Conservation (phyloP, 2,329 filamentous ascomycete genomes). For the Sporothrix brasiliensis region DNA sequence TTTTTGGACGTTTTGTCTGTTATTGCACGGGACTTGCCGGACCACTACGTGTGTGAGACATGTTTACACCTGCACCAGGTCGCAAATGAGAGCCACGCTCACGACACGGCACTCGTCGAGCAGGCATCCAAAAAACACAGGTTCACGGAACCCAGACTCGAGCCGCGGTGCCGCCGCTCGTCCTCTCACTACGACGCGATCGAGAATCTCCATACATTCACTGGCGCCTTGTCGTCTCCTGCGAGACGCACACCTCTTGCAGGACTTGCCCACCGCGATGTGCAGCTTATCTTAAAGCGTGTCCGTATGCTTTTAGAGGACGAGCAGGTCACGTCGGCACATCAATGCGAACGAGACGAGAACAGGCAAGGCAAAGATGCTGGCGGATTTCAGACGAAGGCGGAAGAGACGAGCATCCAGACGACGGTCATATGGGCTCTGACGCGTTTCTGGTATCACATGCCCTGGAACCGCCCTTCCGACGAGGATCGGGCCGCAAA, state of each 20-base stretch:
- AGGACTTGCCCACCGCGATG: background rate
- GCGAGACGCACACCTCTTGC: background rate
- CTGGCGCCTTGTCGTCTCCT: background rate
- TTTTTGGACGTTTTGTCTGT: background rate
- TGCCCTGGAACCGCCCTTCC: too few relatives aligned
- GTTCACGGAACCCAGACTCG: background rate
- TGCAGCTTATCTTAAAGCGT: conserved; percentile 9
- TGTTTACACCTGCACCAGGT: background rate
- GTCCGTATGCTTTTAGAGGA: background rate
- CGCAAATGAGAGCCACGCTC: background rate
- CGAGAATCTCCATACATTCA: background rate
- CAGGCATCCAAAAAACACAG: background rate
- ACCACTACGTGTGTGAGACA: background rate
- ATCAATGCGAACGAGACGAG: background rate
- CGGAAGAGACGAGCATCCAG: too few relatives aligned
- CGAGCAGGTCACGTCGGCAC: too few relatives aligned
- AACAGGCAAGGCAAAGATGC: too few relatives aligned
- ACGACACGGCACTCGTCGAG: background rate
- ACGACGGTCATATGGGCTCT: too few relatives aligned
- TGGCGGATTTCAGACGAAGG: background rate
- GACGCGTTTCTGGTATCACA: too few relatives aligned
- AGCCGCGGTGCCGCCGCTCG: background rate
- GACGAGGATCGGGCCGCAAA: too few relatives aligned
- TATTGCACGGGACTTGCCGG: background rate
- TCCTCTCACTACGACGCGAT: background rate